Percentiles rank a stretch among this genome's conserved stretches.
These are phyloP conservation scores for Fagus sylvatica DNA, from an alignment of 306 rosid species.

Conservation along the genomic window DNA sequence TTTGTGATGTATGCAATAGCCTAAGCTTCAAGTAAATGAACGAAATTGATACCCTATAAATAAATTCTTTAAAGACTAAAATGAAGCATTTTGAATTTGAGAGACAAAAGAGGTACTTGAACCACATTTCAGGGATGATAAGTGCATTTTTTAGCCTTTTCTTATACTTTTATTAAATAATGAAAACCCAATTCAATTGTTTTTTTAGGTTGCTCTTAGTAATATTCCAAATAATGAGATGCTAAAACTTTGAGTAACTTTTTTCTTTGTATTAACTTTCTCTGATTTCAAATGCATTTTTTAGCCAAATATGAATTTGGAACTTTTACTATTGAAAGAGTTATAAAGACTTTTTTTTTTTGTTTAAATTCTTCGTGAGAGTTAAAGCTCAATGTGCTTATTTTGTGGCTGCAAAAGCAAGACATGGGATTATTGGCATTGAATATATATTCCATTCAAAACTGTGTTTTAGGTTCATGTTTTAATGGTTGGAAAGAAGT, in stretches of 20 bases:
- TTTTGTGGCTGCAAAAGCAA: neutral
- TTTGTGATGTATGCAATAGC: too few species aligned
- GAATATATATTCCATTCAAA: neutral
- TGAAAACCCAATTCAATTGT: neutral
- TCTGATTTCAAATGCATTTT: neutral
- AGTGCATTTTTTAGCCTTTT: too few species aligned
- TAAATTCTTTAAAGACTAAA: too few species aligned
- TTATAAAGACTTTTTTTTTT: neutral
- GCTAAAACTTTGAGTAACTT: neutral
- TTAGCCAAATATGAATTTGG: neutral
- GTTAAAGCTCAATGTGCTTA: neutral
- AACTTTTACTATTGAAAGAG: neutral
- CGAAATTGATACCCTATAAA: too few species aligned
- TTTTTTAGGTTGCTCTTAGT: too few species aligned
- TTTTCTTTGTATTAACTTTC: neutral
- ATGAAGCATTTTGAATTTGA: too few species aligned
- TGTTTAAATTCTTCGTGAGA: neutral
- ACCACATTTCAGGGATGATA: too few species aligned
- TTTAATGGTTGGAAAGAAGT: neutral
- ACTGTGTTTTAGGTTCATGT: neutral
- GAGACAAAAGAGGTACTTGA: too few species aligned
- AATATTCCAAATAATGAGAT: neutral
- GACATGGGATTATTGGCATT: neutral
- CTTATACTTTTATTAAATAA: neutral
- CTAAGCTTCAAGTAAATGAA: too few species aligned